A percentile compares a stretch with the other conserved stretches of the same genome.
Evolutionary conservation across 2,329 filamentous ascomycete species (phyloP).

Genomic region (Magnaporthales sp.): DNA sequence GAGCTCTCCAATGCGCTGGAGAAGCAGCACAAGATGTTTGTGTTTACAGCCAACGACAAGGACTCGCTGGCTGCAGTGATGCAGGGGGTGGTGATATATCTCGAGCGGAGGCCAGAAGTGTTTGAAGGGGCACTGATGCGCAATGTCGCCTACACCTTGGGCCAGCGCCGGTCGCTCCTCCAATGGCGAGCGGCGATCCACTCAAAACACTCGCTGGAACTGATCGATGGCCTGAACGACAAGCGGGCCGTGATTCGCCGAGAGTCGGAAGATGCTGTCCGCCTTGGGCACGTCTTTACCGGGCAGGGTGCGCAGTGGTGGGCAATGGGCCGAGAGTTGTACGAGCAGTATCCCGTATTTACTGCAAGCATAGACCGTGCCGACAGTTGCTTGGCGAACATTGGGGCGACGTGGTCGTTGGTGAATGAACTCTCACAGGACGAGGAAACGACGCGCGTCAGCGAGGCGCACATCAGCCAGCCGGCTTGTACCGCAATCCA

Average conservation of each 20-base stretch:
- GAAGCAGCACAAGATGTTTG: conserved; percentile 30
- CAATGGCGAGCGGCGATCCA: conserved; percentile 34
- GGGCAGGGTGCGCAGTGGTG: conserved; percentile 32
- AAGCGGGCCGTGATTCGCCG: conserved; percentile 25
- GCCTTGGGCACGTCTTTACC: conserved; percentile 32
- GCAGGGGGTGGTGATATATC: conserved; percentile 23
- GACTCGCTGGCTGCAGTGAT: conserved; percentile 20
- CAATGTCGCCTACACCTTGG: conserved; percentile 38
- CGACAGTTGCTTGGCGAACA: conserved; percentile 19
- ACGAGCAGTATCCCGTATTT: conserved; percentile 27
- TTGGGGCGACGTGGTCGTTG: conserved; percentile 26
- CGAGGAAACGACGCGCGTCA: conserved; percentile 24
- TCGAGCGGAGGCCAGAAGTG: conserved; percentile 32
- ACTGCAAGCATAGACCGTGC: conserved; percentile 24
- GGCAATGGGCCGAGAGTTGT: conserved; percentile 32
- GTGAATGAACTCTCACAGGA: conserved; percentile 24
- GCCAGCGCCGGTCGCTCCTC: conserved; percentile 33
- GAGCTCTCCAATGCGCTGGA: conserved; percentile 16
- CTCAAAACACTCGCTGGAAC: conserved; percentile 32
- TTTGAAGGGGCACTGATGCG: conserved; percentile 34
- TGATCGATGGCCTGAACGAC: conserved; percentile 33
- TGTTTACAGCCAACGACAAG: conserved; percentile 32
- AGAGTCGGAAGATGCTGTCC: conserved; percentile 24
- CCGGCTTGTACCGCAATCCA: conserved; percentile 31
- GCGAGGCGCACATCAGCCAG: conserved; percentile 29